Base-by-base conservation (phyloP, 1,284 basidiomycete species). In the Austroboletus niveus region DNA sequence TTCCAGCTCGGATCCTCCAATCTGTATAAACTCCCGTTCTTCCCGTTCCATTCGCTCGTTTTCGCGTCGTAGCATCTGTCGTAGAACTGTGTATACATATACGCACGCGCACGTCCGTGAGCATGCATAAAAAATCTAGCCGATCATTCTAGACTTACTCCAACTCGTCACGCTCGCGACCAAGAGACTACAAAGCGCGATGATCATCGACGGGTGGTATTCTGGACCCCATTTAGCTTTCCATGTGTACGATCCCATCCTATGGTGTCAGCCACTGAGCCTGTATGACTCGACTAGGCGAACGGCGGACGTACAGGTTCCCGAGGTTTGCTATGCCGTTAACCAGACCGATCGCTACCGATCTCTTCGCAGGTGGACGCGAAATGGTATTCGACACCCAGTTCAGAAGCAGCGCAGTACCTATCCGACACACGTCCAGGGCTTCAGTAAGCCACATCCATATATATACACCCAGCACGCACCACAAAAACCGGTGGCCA, bases 351-450 rank as follows among this genome's bases (percentile, higher is more conserved):
- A 81, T 78, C 0, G 76, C 75, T 1, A 71, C 76, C 6, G 78
- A 72, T 22, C 79, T 70, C 57, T 79, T 81, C 58, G 82, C 79
- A 30, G 85, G 85, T 31, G 84, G 85, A 8, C 85, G 74, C 4
- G 84, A 79, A 48, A 87, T 70, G 0, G 78, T 72, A 55, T 83
- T 84, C 0, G 82, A 76, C 5, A 83, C 80, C 83, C 86, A 88
- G 1, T 81, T 79, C 11, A 81, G 61, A 0, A 76, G 81, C 57
- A 86, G 72, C 2, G 82, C 77, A 60, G 80, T 81, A 4, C 81
- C 83, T 84, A 40, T 20, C 43, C n/a, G 20, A 35, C 34, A n/a
- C 17, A 39, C 8, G 6, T 29, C 29, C 29, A 20, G n/a, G 6
- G 17, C 7, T 10, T 39, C 9, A 14, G 34, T 11, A 11, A 11